Evolutionary conservation across 2,329 filamentous ascomycete genomes (phyloP), one percentile per base, ranked within the genome.

Genomic region (Sporothrix brunneoviolacea): DNA sequence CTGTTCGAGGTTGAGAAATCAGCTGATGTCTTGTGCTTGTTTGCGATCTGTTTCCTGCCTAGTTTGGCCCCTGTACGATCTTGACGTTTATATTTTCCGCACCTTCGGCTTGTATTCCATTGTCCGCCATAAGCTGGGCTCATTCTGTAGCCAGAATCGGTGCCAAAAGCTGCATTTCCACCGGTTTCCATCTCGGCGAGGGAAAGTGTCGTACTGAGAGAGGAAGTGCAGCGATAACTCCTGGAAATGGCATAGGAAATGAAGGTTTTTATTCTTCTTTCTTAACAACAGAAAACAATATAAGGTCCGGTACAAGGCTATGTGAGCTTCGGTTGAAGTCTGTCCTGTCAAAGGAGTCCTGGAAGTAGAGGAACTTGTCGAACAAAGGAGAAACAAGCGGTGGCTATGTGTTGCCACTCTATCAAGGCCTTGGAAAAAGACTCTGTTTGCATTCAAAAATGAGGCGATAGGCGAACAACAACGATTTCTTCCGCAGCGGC

Each of bases 1-100:
- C 61, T 61, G 43, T 60, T 58, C 57, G 65, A 40, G 12, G 24
- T 24, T 30, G n/a, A 21, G n/a, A 27, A 15, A 48, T 52, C 40
- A 52, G 50, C 45, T 13, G 18, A 15, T 36, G 37, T 42, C 10
- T 41, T 37, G 36, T 16, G 15, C 4, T 32, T 50, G 15, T 35
- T 16, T 39, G 8, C 18, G 6, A 18, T 19, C n/a, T 27, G 6
- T 19, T 35, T 35, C 19, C 16, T 2, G 21, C 8, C 32, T 18
- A 44, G 19, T 44, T 12, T 33, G 4, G 8, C 43, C 16, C 24
- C 15, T 28, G 10, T 19, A 10, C 6, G 24, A 10, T 28, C 24
- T 28, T 44, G 39, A 27, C 32, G 35, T 16, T 12, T 7, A 8
- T 12, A 8, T 10, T 30, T 45, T 56, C 39, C 57, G 55, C 55